Evolutionary conservation across 2,329 filamentous ascomycete species (phyloP), one percentile per base, ranked within the genome.

Genomic region (Fusarium guadeloupense): DNA sequence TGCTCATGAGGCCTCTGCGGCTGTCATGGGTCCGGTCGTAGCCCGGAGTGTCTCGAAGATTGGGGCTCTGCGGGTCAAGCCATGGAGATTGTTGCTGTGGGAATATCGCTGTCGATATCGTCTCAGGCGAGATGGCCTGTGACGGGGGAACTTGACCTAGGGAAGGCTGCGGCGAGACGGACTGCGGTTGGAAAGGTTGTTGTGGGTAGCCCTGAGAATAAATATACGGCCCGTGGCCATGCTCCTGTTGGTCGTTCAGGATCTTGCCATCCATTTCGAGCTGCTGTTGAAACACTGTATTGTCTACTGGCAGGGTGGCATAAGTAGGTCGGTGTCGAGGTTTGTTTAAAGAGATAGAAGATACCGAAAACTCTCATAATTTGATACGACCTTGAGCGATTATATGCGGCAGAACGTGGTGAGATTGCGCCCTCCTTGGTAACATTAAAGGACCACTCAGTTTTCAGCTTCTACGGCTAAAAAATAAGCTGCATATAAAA

Each of bases 1-100:
- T 14, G 0, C 53, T 30, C 14, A 62, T 62, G 1, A 48, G 38
- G 9, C 51, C 53, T 20, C 42, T 45, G 0, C 35, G 34, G 5
- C 43, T 59, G 8, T 62, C 58, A n/a, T 54, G 30, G 12, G 16
- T 16, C 8, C 58, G 48, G 13, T 59, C 53, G 14, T 37, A 62
- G 8, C 25, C 21, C 4, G 46, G 25, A n/a, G n/a, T 30, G 3
- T 62, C 58, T n/a, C 52, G 58, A 10, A 54, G 45, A 9, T 48
- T 19, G 1, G 59, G 58, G 12, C 58, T 62, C 10, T 45, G 54
- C 1, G 59, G 58, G 13, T 62, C 59, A 30, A 54, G 16, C 53
- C 59, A 62, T 43, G 54, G 16, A 35, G n/a, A 25, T n/a, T 38
- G 37, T 16, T 21, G 34, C 26, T 12, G 53, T 4, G 50, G 12